Base-by-base conservation (phyloP, 257 asterid genomes). In the Solanum rostratum region DNA sequence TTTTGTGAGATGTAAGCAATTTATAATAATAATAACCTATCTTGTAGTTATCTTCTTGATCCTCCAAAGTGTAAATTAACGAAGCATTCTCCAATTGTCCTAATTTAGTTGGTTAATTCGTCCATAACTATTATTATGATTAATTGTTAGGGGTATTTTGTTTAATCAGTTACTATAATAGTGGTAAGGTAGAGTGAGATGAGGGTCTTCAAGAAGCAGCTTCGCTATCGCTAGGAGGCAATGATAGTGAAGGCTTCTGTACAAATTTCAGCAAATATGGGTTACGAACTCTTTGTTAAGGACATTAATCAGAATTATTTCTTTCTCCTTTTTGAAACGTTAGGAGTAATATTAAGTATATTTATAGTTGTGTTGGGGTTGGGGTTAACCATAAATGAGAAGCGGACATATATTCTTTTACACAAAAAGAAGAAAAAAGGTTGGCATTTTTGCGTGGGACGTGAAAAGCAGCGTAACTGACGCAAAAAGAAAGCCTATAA, bases 381-480 rank as follows among this genome's bases (percentile, higher is more conserved):
- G n/a, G n/a, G n/a, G n/a, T n/a, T n/a, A n/a, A n/a, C n/a, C n/a
- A n/a, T n/a, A n/a, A n/a, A n/a, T n/a, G n/a, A n/a, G n/a, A n/a
- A n/a, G n/a, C n/a, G n/a, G n/a, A n/a, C n/a, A n/a, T n/a, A n/a
- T n/a, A n/a, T n/a, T n/a, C n/a, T n/a, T n/a, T n/a, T n/a, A n/a
- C n/a, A 30, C 33, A 33, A 33, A 33, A 33, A 33, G 5, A 33
- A 33, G 37, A 33, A 33, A 41, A 14, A 18, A 6, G 84, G 24
- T 33, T 33, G 3, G 30, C 10, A 49, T 20, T 50, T 83, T 68
- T 73, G 68, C n/a, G 52, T 46, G 66, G 60, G 63, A 79, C 69
- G 79, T 30, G 20, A 71, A 86, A 86, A 63, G 86, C 22, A 46
- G 46, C 84, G 71, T 53, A 81, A 86, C 83, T 82, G 86, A 83